Evolutionary conservation across 805 yeast species (phyloP).

Genomic region (Tetrapisispora pingtungensis): DNA sequence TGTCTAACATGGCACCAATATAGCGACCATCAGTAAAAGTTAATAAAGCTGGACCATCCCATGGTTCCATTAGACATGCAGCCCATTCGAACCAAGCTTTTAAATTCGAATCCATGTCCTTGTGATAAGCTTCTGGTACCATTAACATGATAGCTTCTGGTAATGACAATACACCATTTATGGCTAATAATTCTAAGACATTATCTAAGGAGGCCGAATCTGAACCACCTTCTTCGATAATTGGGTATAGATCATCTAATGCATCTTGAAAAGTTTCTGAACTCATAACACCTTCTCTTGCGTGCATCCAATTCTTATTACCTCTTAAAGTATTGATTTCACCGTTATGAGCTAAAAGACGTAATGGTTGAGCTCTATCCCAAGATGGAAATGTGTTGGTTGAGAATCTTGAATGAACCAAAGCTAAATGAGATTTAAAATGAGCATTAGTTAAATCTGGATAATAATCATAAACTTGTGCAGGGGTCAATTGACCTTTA

Average conservation of each 20-base stretch:
- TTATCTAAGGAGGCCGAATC: constrained; percentile 98
- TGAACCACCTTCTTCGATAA: constrained; percentile 97
- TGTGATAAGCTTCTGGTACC: constrained; percentile 98
- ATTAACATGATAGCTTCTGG: constrained; percentile 97
- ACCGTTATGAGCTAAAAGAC: constrained; percentile 98
- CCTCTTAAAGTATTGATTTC: constrained; percentile 96
- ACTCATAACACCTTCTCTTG: constrained; percentile 94
- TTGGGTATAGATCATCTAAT: constrained; percentile 82
- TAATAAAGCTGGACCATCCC: constrained; percentile 99
- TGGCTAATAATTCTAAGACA: constrained; percentile 81
- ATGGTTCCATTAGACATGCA: constrained; percentile 97
- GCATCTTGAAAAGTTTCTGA: constrained; percentile 84
- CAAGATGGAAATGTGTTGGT: constrained; percentile 99
- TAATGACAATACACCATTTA: constrained; percentile 81
- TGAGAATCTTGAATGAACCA: constrained; percentile 94
- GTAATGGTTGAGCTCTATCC: constrained; percentile 97
- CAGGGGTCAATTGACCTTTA: constrained; percentile 96
- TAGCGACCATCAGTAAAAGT: constrained; percentile 95
- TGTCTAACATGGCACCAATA: constrained; percentile 96
- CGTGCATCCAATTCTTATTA: constrained; percentile 98
- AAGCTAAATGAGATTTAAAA: constrained; percentile 89
- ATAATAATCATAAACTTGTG: constrained; percentile 90
- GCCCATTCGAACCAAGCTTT: constrained; percentile 98
- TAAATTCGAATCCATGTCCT: constrained; percentile 89
- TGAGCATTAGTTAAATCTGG: constrained; percentile 87